phyloP scores from a whole-genome alignment of 305 asterid species.

The Salvia sclarea region DNA sequence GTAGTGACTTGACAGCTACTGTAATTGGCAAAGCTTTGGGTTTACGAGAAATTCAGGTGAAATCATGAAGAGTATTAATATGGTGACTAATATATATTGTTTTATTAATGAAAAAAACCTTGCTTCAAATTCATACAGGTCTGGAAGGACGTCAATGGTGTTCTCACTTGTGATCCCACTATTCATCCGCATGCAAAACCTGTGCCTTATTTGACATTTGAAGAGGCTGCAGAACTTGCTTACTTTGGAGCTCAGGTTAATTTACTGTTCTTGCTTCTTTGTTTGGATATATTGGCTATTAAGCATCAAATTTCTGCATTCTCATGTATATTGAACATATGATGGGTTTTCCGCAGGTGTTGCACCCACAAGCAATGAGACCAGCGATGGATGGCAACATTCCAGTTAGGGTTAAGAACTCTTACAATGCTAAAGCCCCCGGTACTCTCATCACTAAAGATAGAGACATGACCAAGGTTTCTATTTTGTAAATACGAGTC shows the following conservation, averaged over 20 bases:
- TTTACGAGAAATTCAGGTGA: conserved; percentile 72
- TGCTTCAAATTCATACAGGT: conserved; percentile 42
- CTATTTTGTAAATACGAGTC: neutral
- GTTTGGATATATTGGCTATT: neutral
- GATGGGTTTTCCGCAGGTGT: conserved; percentile 44
- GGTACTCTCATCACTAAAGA: conserved; percentile 66
- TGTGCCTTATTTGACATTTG: conserved; percentile 71
- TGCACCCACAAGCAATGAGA: conserved; percentile 80
- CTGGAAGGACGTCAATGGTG: conserved; percentile 81
- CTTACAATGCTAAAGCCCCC: conserved; percentile 70
- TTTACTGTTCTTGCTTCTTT: neutral
- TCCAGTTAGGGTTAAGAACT: conserved; percentile 81
- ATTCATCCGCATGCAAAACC: conserved; percentile 58
- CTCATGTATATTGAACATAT: neutral
- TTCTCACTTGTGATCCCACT: conserved; percentile 74
- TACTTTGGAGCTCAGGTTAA: conserved; percentile 79
- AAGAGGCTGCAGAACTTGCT: conserved; percentile 83
- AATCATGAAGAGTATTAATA: neutral
- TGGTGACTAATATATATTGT: neutral
- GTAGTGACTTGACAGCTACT: conserved; percentile 83
- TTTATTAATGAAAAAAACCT: neutral
- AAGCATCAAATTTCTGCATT: neutral
- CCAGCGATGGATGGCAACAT: conserved; percentile 75
- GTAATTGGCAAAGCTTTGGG: conserved; percentile 70
- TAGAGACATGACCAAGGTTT: conserved; percentile 70